These are phyloP conservation scores for Groenewaldozyma auringiensis DNA, from an alignment of 1,139 yeast species.

Conservation along the genomic window DNA sequence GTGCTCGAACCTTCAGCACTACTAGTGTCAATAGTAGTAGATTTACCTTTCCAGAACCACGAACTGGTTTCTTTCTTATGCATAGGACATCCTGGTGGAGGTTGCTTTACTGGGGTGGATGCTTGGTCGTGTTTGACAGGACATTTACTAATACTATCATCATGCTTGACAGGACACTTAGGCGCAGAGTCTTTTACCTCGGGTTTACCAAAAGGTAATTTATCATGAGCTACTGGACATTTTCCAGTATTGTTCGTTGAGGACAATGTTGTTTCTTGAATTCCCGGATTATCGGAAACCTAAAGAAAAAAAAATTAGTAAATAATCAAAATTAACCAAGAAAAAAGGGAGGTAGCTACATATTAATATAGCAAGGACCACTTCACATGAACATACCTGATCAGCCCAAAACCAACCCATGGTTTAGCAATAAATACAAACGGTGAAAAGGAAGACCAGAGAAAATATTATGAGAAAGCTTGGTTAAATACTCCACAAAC, in stretches of 20 bases:
- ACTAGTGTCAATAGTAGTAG: too few species aligned
- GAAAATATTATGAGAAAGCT: not conserved
- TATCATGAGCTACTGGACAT: slow-evolving; percentile 12
- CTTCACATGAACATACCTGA: slow-evolving; percentile 3
- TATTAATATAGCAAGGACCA: too few species aligned
- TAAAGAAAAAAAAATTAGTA: slow-evolving; percentile 44
- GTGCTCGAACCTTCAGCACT: not conserved
- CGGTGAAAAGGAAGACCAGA: not conserved
- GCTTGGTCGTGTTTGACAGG: slow-evolving; percentile 14
- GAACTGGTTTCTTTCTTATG: slow-evolving; percentile 3
- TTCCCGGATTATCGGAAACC: slow-evolving; percentile 11
- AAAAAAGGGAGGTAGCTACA: too few species aligned
- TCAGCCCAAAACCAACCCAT: slow-evolving; percentile 27
- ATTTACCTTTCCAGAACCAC: slow-evolving; percentile 8
- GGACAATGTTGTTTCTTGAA: slow-evolving; percentile 9
- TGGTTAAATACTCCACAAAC: not conserved
- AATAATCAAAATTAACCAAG: slow-evolving; percentile 4
- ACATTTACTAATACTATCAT: slow-evolving; percentile 15
- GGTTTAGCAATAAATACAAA: not conserved
- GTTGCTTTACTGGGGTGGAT: slow-evolving; percentile 2
- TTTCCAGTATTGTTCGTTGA: too few species aligned
- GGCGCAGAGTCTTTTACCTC: slow-evolving; percentile 2
- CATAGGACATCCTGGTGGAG: not conserved
- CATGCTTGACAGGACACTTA: slow-evolving; percentile 32
- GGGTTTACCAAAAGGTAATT: not conserved